These are phyloP conservation scores for Purpureocillium lavendulum DNA, from an alignment of 2,329 filamentous ascomycete genomes.

Conservation along the genomic window DNA sequence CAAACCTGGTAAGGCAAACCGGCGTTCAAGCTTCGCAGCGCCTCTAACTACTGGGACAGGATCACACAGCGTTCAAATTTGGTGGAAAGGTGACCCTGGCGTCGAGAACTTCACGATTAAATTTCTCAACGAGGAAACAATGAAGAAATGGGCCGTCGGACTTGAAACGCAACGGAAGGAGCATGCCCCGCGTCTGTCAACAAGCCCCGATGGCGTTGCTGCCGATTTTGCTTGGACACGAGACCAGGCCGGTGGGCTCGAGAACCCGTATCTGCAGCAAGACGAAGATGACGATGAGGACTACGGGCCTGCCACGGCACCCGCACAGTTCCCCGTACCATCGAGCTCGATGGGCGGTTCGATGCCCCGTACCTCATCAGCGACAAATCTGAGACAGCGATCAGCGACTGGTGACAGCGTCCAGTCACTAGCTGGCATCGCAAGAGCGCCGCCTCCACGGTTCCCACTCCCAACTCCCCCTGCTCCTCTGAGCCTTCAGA, in stretches of 20 bases:
- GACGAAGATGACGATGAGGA: conserved; percentile 58
- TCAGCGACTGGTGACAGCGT: conserved; percentile 67
- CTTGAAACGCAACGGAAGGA: conserved; percentile 69
- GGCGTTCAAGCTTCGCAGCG: not conserved
- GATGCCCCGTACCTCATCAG: conserved; percentile 47
- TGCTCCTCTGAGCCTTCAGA: conserved; percentile 61
- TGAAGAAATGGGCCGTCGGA: conserved; percentile 84
- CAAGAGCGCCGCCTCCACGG: conserved; percentile 56
- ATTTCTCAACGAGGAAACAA: conserved; percentile 81
- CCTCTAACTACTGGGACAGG: conserved; percentile 43
- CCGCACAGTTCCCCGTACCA: conserved; percentile 25
- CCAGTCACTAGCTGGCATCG: conserved; percentile 47
- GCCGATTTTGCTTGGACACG: conserved; percentile 78
- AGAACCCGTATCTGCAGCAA: conserved; percentile 72
- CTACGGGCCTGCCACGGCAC: conserved; percentile 25
- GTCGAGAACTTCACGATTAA: conserved; percentile 96
- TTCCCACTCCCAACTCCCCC: conserved; percentile 59
- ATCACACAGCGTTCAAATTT: conserved; percentile 92
- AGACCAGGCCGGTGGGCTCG: conserved; percentile 54
- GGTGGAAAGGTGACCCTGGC: conserved; percentile 94
- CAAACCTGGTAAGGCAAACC: conserved; percentile 63
- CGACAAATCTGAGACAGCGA: conserved; percentile 63
- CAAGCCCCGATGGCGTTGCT: conserved; percentile 40
- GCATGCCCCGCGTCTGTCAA: conserved; percentile 40
- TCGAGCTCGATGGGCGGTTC: conserved; percentile 13